Conservation (phyloP, 1,284 basidiomycete genomes). For the Cryptococcus amylolentus region DNA sequence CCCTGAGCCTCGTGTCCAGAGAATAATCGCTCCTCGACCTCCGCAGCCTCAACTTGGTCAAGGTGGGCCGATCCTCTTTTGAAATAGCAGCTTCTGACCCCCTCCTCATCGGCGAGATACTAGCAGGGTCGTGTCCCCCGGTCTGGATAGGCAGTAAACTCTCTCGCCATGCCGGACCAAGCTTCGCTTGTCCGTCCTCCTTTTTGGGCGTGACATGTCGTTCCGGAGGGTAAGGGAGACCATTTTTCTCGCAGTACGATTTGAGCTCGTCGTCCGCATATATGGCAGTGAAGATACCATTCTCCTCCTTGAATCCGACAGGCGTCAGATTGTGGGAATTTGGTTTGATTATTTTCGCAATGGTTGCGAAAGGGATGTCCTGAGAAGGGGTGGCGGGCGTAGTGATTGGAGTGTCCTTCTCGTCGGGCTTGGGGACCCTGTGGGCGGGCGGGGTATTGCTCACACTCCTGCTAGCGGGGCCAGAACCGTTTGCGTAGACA, state of each 20-base stretch:
- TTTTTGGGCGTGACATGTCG: neutral
- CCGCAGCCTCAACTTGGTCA: neutral
- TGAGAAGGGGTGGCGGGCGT: neutral
- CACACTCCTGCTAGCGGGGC: too few species aligned
- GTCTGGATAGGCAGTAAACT: slow-evolving; percentile 11
- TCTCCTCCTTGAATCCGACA: slow-evolving; percentile 16
- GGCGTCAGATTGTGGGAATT: slow-evolving; percentile 2
- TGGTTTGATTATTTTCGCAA: neutral
- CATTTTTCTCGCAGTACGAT: slow-evolving; percentile 19
- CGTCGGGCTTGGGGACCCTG: too few species aligned
- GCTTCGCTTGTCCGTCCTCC: neutral
- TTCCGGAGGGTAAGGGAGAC: slow-evolving; percentile 7
- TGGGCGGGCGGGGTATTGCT: too few species aligned
- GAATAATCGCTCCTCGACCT: neutral
- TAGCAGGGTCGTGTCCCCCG: slow-evolving; percentile 11
- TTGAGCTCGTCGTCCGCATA: slow-evolving; percentile 29
- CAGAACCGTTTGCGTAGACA: too few species aligned
- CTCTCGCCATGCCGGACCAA: neutral
- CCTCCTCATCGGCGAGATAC: neutral
- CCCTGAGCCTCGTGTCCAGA: neutral
- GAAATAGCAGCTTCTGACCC: neutral
- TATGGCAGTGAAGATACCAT: slow-evolving; percentile 24
- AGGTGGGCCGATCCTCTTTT: neutral
- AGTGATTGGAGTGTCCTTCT: neutral
- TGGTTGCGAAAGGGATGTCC: neutral